Evolutionary conservation across 2,329 filamentous ascomycete species (phyloP), one percentile per base, ranked within the genome.

Genomic region (Hypoxylon sp.): DNA sequence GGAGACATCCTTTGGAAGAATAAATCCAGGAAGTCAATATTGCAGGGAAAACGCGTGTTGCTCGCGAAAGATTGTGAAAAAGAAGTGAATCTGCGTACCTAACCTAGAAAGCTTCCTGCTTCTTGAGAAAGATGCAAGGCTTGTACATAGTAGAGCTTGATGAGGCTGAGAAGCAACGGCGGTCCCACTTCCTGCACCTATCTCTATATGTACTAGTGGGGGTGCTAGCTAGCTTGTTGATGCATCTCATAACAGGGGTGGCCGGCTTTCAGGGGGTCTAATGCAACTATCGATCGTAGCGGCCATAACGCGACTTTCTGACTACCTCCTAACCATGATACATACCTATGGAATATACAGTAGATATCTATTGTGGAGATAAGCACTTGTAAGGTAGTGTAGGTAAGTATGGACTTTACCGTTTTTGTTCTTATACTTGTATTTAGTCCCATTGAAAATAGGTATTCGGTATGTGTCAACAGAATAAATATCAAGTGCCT

Each of bases 121-220:
- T 7, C 7, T 32, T 55, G 32, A 24, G 19, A 55, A 59, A 43
- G 48, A 15, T 34, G 49, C 54, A 49, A 64, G 64, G 59, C 55
- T 64, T 59, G 57, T 39, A 49, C 4, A 43, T 61, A 56, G 56
- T 37, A 50, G 41, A 46, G 37, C 37, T 41, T 47, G 58, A 57
- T 62, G 65, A 67, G 65, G 65, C 65, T 67, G 65, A 67, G 46
- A 59, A 61, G 56, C 34, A 34, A 34, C 19, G 53, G 32, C 39
- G 32, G 10, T 10, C 30, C n/a, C 30, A 22, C 37, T 34, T 32
- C 26, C 28, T 50, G 24, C 37, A 59, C 26, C n/a, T 20, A 57
- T 37, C 24, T 26, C 37, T 39, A 43, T 32, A 48, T 39, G 15
- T 6, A 37, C 19, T 51, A 39, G 48, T 30, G 48, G 19, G 8